Conservation (phyloP, 805 yeast species). For the Hanseniaspora mollemarum region DNA sequence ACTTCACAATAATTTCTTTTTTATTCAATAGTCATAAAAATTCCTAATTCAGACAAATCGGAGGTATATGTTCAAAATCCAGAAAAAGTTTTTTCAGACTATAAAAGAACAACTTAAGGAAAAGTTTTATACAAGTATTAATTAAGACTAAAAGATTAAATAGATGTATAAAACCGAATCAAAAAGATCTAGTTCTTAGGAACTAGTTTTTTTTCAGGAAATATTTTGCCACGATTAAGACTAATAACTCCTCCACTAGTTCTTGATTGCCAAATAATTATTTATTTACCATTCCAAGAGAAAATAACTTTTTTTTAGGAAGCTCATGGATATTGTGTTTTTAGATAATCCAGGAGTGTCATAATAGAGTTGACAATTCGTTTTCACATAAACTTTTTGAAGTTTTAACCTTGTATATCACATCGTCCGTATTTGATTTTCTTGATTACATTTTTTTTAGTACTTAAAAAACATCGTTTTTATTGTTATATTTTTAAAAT, state of each 20-base stretch:
- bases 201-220: conserved; percentile 14
- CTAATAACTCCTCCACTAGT: conserved; percentile 16
- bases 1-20: not conserved
- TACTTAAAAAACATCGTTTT: not conserved
- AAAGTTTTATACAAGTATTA: too few species aligned
- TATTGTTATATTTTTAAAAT: too few species aligned
- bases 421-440: too few species aligned
- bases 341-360: conserved; percentile 16
- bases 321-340: conserved; percentile 15
- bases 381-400: too few species aligned
- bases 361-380: conserved; percentile 15
- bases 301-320: conserved; percentile 16
- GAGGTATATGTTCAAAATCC: too few species aligned
- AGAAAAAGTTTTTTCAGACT: not conserved
- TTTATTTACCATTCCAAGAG: conserved; percentile 15
- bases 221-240: conserved; percentile 16
- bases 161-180: conserved; percentile 16
- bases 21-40: too few species aligned
- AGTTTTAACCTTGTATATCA: too few species aligned
- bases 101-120: not conserved
- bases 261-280: conserved; percentile 16
- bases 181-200: conserved; percentile 14
- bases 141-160: too few species aligned
- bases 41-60: not conserved
- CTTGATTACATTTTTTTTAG: not conserved